These are phyloP conservation scores for Centaurea solstitialis DNA, from an alignment of 129 eudicot species.

Conservation along the genomic window DNA sequence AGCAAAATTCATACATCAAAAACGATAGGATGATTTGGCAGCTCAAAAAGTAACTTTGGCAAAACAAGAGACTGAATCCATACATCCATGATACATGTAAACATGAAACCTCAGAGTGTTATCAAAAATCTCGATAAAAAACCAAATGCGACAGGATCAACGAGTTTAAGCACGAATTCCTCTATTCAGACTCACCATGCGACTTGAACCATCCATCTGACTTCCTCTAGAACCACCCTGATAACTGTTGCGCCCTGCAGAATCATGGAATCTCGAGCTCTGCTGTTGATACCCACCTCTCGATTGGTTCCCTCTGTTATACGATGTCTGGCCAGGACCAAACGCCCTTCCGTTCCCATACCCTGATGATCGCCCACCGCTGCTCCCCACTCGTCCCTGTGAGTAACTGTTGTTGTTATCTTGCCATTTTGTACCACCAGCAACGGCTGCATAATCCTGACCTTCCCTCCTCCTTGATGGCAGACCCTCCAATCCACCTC, in stretches of 20 bases:
- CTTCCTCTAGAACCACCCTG: conserved; percentile 39
- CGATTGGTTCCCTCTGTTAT: conserved; percentile 30
- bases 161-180: conserved; percentile 44
- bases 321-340: conserved; percentile 38
- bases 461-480: conserved; percentile 62
- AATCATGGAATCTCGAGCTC: conserved; percentile 36
- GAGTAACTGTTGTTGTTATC: conserved; percentile 37
- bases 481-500: conserved; percentile 60
- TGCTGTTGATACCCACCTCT: conserved; percentile 44
- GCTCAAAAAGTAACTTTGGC: no score
- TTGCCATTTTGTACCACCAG: conserved; percentile 55
- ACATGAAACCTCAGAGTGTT: no score
- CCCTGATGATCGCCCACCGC: conserved; percentile 51
- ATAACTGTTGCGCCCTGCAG: conserved; percentile 20
- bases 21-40: no score
- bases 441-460: conserved; percentile 67
- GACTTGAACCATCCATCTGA: conserved; percentile 52
- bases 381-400: conserved; percentile 52
- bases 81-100: no score
- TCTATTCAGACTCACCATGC: conserved; percentile 72
- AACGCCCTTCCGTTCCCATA: conserved; percentile 42
- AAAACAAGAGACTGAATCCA: no score
- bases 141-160: background rate
- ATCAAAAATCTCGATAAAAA: background rate
- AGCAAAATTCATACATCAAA: no score